Evolutionary conservation across 2,329 filamentous ascomycete species (phyloP), one percentile per base, ranked within the genome.

Genomic region (Hypomyces perniciosus): DNA sequence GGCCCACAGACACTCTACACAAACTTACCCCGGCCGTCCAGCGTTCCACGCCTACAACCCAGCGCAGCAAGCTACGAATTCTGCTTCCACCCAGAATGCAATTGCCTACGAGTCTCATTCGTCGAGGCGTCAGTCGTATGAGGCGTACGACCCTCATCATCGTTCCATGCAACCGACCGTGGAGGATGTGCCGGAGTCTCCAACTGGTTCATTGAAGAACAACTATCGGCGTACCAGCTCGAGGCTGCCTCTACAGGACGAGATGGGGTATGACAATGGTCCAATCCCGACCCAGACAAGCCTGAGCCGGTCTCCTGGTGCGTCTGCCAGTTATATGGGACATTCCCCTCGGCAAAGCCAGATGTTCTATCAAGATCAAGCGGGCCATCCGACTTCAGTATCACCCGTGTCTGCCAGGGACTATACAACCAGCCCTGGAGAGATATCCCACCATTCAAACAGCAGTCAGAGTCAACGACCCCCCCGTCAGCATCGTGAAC

Each of bases 131-230:
- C 70, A 75, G 48, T 76, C 79, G 1, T 78, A 78, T 51, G 78
- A 83, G 54, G 63, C 62, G 13, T 75, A 72, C 58, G 77, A 76
- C 48, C 59, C 65, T 35, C 74, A 74, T 38, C 68, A 71, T 59
- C 72, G 73, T 52, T 74, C 76, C 1, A 76, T 81, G 78, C 81
- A 83, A 58, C 80, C 78, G 3, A 84, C 77, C 6, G 81, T 82
- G 5, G 83, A 86, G 61, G 83, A 86, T 55, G 80, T 76, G 5
- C 81, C 82, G 4, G 80, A 83, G 44, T 76, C 78, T 1, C 70
- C 72, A 1, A 57, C 57, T 4, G 53, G 51, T 6, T 50, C 57
- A 4, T 58, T 64, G 39, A 57, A 55, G 6, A 63, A 68, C n/a
- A 55, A 61, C 6, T 55, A 58, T 43, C 48, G 60, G 29, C 59